These are phyloP conservation scores for Cucurbita ficifolia DNA, from an alignment of 306 rosid species.

Conservation along the genomic window DNA sequence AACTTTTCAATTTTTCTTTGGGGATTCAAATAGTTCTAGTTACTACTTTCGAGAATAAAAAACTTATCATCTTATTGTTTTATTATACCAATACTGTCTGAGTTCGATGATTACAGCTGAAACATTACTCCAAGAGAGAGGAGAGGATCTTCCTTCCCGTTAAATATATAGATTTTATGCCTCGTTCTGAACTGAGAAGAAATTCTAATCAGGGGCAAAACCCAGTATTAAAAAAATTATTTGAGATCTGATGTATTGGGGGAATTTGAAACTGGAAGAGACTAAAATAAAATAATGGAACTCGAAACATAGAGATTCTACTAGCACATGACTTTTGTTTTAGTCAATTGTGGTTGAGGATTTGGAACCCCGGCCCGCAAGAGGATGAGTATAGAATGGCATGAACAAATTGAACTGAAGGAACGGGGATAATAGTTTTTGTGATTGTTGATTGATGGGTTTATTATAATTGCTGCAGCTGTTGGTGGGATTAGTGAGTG, in stretches of 20 bases:
- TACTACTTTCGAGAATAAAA: background rate
- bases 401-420: background rate
- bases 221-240: background rate
- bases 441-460: background rate
- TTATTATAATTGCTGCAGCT: slow-evolving; percentile 5
- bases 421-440: background rate
- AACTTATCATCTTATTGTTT: background rate
- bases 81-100: background rate
- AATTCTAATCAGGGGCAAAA: background rate
- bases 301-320: background rate
- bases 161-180: background rate
- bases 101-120: background rate
- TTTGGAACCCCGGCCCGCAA: too few relatives aligned
- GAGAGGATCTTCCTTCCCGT: background rate
- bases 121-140: background rate
- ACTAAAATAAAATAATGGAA: background rate
- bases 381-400: background rate
- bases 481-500: slow-evolving; percentile 26
- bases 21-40: background rate
- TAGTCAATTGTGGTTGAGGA: too few relatives aligned
- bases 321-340: background rate
- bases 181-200: background rate
- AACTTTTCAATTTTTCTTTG: background rate
- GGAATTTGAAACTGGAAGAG: background rate
- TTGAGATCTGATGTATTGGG: background rate